Evolutionary conservation across 805 yeast genomes (phyloP), one percentile per base, ranked within the genome.

Genomic region (Myxozyma melibiosi): DNA sequence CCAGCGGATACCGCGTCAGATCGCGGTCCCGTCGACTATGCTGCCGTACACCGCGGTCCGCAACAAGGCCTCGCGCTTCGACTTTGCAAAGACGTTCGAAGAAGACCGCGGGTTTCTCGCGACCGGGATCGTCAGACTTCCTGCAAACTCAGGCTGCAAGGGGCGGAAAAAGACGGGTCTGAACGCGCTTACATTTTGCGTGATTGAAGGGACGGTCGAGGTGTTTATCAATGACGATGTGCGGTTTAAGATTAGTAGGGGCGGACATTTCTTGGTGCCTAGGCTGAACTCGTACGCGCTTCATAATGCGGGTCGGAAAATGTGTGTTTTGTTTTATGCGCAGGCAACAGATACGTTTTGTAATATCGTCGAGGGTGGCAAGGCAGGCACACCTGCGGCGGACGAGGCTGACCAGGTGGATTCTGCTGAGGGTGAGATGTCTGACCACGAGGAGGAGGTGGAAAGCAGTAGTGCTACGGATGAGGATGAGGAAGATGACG

Each of bases 211-310:
- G 0, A 65, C 79, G 2, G 68, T 88, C 9, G 88, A 87, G 65
- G 91, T 89, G 1, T 80, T 83, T 1, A 63, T 90, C 3, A 80
- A 82, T 27, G 81, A 80, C 4, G 77, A 76, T 13, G 37, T 51
- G 24, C 76, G 73, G 18, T 88, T 91, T 68, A 73, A 82, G 4
- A 85, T 84, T 3, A 78, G 80, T 0, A 74, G 78, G 53, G 96
- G 96, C 1, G 86, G 95, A 51, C 80, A 92, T 2, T 85, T 90
- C 66, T 88, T 86, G 66, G 78, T 91, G 2, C 97, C 97, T 0
- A 80, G 86, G 74, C 86, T 85, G 16, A 61, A 61, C 37, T 30
- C 41, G 18, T 61, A 61, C 37, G 27, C 57, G 8, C 16, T 61
- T 37, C 28, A 37, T 27, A 57, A 58, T 50, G 78, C 89, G 61